These are phyloP conservation scores for Platismatia glauca DNA, from an alignment of 495 filamentous ascomycete genomes.

Conservation along the genomic window DNA sequence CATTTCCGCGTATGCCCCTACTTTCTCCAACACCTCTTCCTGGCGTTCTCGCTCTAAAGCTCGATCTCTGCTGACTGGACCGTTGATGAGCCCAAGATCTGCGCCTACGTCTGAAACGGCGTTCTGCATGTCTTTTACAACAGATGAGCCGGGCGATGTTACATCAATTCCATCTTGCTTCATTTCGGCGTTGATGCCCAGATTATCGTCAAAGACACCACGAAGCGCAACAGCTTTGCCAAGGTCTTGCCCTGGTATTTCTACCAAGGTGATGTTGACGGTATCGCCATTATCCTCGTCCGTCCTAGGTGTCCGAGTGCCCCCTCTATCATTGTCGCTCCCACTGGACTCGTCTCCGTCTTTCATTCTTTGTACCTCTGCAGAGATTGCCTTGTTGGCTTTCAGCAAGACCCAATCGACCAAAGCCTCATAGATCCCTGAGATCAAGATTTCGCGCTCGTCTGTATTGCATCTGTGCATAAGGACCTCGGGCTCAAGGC, in stretches of 20 bases:
- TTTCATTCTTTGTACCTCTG: constrained; percentile 55
- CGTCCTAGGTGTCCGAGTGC: constrained; percentile 49
- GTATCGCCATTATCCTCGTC: constrained; percentile 68
- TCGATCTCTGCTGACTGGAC: constrained; percentile 55
- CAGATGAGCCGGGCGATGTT: constrained; percentile 58
- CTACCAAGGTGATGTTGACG: constrained; percentile 79
- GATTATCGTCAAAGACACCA: constrained; percentile 79
- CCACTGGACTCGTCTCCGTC: constrained; percentile 57
- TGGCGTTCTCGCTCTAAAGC: constrained; percentile 72
- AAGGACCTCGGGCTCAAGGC: constrained; percentile 78
- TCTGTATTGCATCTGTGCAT: constrained; percentile 67
- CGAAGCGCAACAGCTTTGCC: constrained; percentile 80
- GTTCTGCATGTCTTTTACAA: constrained; percentile 74
- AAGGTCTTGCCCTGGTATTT: constrained; percentile 69
- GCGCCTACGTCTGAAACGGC: constrained; percentile 70
- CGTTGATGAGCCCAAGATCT: constrained; percentile 68
- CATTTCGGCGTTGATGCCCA: constrained; percentile 97
- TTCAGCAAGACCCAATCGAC: constrained; percentile 90
- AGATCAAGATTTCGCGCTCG: constrained; percentile 73
- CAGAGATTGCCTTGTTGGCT: constrained; percentile 79
- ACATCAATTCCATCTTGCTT: constrained; percentile 82
- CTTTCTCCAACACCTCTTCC: constrained; percentile 76
- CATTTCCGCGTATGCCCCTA: constrained; percentile 67
- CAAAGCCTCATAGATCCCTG: constrained; percentile 83
- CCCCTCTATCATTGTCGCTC: constrained; percentile 41